Conservation (phyloP, 306 rosid genomes). For the Pterocarpus macrocarpus region DNA sequence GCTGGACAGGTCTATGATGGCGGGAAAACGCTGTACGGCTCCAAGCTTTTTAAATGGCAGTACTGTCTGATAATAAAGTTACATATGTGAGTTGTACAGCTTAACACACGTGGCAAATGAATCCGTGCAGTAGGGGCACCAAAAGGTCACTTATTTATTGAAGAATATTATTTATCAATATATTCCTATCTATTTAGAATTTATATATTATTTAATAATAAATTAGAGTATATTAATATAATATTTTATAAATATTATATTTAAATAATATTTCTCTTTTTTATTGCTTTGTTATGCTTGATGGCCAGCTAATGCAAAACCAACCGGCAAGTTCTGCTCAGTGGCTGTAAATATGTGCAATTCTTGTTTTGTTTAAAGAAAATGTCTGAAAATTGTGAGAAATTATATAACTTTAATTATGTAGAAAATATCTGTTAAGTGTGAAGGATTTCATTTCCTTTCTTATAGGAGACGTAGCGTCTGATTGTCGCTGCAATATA, state of each 20-base stretch:
- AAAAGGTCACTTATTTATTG: not conserved
- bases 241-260: too few relatives aligned
- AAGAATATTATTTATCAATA: too few relatives aligned
- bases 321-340: not conserved
- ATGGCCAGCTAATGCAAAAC: not conserved
- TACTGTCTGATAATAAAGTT: not conserved
- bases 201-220: too few relatives aligned
- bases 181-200: too few relatives aligned
- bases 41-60: not conserved
- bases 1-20: not conserved
- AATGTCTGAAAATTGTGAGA: not conserved
- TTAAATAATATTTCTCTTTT: not conserved
- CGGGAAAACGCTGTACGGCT: not conserved
- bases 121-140: not conserved
- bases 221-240: too few relatives aligned
- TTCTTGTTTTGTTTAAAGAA: not conserved
- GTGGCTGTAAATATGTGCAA: not conserved
- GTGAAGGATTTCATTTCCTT: too few relatives aligned
- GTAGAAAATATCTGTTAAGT: not conserved
- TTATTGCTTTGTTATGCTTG: not conserved
- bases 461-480: too few relatives aligned
- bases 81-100: not conserved
- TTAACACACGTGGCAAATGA: not conserved
- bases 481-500: too few relatives aligned
- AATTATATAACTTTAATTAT: not conserved